Percentiles rank a stretch among this genome's conserved stretches.
Conservation (phyloP, 176 grass and related monocot species). For the Oryza meridionalis region DNA sequence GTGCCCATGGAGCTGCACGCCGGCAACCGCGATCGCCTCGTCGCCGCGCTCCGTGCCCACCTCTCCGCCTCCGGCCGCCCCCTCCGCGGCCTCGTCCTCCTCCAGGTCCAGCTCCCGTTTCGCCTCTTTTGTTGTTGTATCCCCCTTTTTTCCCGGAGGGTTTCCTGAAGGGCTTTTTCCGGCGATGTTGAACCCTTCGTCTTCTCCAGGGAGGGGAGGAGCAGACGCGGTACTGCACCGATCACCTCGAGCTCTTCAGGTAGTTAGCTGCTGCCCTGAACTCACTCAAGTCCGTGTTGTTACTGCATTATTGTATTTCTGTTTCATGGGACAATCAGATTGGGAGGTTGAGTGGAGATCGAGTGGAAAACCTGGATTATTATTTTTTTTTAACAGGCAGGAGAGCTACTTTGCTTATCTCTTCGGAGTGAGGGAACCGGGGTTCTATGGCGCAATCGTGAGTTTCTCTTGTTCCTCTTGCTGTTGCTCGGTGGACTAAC, state of each 20-base stretch:
- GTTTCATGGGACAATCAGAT: not conserved
- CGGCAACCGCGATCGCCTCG: conserved; percentile 70
- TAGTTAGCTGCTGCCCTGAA: conserved; percentile 24
- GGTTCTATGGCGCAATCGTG: conserved; percentile 79
- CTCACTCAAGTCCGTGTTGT: too few relatives aligned
- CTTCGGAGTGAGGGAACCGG: conserved; percentile 82
- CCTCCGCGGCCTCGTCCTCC: conserved; percentile 59
- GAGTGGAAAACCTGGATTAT: not conserved
- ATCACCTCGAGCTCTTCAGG: conserved; percentile 87
- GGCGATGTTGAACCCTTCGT: not conserved
- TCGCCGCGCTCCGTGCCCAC: conserved; percentile 53
- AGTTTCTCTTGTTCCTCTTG: conserved; percentile 34
- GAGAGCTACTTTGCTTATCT: conserved; percentile 96
- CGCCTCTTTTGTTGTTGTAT: too few relatives aligned
- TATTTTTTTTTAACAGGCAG: conserved; percentile 55
- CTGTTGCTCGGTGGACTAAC: not conserved
- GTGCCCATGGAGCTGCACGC: conserved; percentile 87
- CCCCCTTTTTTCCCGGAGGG: not conserved
- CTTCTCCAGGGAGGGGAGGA: conserved; percentile 64
- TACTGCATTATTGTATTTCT: not conserved
- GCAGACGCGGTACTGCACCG: conserved; percentile 73
- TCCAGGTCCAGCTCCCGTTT: conserved; percentile 54
- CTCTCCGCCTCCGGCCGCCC: conserved; percentile 58
- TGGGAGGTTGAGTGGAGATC: not conserved
- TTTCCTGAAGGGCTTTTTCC: not conserved